Conservation (phyloP, 2,329 filamentous ascomycete genomes). For the Pyricularia grisea region DNA sequence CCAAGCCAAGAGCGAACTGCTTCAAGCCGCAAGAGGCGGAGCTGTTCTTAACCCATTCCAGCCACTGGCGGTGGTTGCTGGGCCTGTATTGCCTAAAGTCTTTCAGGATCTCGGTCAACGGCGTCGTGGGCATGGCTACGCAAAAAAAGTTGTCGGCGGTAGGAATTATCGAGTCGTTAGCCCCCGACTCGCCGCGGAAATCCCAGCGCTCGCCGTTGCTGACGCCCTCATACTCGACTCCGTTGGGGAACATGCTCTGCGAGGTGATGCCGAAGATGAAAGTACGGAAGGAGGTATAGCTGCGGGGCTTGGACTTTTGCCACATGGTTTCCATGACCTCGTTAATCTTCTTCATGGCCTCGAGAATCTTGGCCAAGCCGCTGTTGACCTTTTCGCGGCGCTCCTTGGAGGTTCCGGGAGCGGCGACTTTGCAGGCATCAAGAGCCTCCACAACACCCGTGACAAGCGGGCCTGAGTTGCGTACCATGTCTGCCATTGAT, state of each 20-base stretch:
- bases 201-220: conserved; percentile 59
- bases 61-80: conserved; percentile 78
- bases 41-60: conserved; percentile 56
- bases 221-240: conserved; percentile 81
- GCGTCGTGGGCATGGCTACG: conserved; percentile 44
- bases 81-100: conserved; percentile 89
- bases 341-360: conserved; percentile 62
- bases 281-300: conserved; percentile 85
- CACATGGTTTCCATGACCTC: conserved; percentile 85
- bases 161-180: conserved; percentile 91
- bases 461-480: conserved; percentile 70
- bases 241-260: conserved; percentile 89
- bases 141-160: conserved; percentile 74
- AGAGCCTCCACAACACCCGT: conserved; percentile 61
- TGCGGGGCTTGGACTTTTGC: conserved; percentile 68
- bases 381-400: conserved; percentile 50
- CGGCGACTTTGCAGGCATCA: conserved; percentile 31
- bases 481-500: conserved; percentile 63
- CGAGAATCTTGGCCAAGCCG: conserved; percentile 51
- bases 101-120: conserved; percentile 75
- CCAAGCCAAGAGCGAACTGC: conserved; percentile 41
- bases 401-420: conserved; percentile 20
- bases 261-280: conserved; percentile 96
- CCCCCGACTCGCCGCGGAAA: conserved; percentile 87
- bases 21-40: conserved; percentile 42